phyloP scores from a whole-genome alignment of 345 rosid species.

The Gossypium mustelinum region DNA sequence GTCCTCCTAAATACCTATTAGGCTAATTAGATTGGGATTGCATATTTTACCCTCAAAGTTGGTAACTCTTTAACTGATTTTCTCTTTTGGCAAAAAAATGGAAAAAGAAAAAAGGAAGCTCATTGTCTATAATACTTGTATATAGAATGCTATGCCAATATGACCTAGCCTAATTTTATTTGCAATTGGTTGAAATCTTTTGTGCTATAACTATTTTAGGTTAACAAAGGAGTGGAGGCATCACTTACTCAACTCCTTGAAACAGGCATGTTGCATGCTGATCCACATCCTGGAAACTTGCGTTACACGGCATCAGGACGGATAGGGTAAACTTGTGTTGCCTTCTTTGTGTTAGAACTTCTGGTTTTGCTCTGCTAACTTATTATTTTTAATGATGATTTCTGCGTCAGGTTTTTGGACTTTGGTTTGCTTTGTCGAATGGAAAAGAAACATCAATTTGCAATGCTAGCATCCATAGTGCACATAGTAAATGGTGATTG shows the following conservation, averaged over 20 bases:
- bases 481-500: constrained; percentile 94
- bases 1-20: background rate
- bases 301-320: constrained; percentile 77
- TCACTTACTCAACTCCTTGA: constrained; percentile 91
- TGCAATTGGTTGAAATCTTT: constrained; percentile 15
- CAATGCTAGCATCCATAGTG: constrained; percentile 90
- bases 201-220: constrained; percentile 40
- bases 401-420: constrained; percentile 73
- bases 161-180: constrained; percentile 1
- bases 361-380: constrained; percentile 16
- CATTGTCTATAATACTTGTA: background rate
- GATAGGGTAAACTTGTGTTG: constrained; percentile 56
- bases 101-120: background rate
- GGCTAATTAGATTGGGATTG: background rate
- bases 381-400: constrained; percentile 17
- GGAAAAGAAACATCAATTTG: constrained; percentile 86
- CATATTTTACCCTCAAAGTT: background rate
- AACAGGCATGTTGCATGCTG: constrained; percentile 94
- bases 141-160: background rate
- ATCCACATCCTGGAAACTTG: constrained; percentile 95
- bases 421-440: constrained; percentile 91
- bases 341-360: constrained; percentile 13
- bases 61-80: background rate
- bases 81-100: background rate
- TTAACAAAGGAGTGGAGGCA: constrained; percentile 87